Base-by-base conservation (phyloP, 768 basidiomycete genomes). In the Suillus bovinus region DNA sequence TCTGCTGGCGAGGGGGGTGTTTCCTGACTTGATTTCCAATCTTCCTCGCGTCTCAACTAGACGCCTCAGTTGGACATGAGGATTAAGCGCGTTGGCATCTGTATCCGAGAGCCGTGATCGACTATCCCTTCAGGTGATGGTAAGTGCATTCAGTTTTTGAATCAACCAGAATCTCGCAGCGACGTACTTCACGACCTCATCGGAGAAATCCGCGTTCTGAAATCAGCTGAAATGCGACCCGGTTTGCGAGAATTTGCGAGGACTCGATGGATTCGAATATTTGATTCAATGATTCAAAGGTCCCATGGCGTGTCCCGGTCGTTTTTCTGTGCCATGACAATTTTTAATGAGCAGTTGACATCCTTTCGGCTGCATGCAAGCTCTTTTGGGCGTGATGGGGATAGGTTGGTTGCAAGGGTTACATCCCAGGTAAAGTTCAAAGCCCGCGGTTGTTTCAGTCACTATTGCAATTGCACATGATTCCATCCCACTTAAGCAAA, bases 161-260 rank as follows among this genome's bases (percentile, higher is more conserved):
- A 10, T 38, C 63, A 57, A 38, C 52, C 60, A 16, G 31, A 39
- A 38, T 74, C 70, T 20, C 72, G 81, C 62, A 82, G 81, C 60
- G 81, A 83, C 63, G 78, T 77, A 49, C 70, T 84, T 52, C 82
- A 84, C 62, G 75, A 78, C 4, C 39, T 59, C 38, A 17, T 39
- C 16, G 17, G 38, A 6, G 16, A 39, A 39, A 39, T 39, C 14
- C 16, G 16, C 38, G 38, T 17, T 39, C 16, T 39, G 38, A 17
- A 39, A 16, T 39, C 38, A 5, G 38, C 38, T 39, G 38, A 39
- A 39, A 39, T 17, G 5, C 14, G 16, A 14, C 11, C 38, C 38
- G 16, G 5, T 14, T 16, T 38, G 38, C 14, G 14, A 3, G 14
- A 38, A 16, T 38, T 38, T 38, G 14, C 3, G 38, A 38, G 38